Base-by-base conservation (phyloP, 2,329 filamentous ascomycete species). In the Colletotrichum lentis region DNA sequence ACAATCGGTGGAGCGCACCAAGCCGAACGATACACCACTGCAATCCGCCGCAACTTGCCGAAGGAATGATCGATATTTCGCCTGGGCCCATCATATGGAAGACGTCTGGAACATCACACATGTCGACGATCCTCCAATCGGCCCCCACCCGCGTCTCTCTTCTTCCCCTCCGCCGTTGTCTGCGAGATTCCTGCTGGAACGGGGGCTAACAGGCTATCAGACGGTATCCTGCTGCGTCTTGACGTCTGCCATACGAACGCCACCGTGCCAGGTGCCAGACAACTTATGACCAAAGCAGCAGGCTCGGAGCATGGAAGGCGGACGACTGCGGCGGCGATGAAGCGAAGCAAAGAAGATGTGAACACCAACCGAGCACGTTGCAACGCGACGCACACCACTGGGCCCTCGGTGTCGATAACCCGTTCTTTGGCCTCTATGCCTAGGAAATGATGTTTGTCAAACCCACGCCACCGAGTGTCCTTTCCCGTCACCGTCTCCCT, bases 391-490 rank as follows among this genome's bases (percentile, higher is more conserved):
- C 55, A 46, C 39, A 41, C 56, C 31, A n/a, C 18, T 22, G 27
- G 16, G 27, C n/a, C 20, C n/a, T 46, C 43, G 27, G 43, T 7
- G 14, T 47, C 31, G 22, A 35, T 46, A 49, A 5, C 43, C 44
- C 18, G 20, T 46, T 47, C 43, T 37, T 49, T 59, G 31, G 60
- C 53, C 49, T 47, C 31, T 39, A 46, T 61, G 44, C 50, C 50
- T 56, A 56, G 62, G 66, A 69, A 66, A 69, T 66, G 55, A 61
- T 69, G 56, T 69, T 61, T 61, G 66, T 22, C 62, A 61, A 27
- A 61, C 55, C 66, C 55, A 49, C 50, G 56, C 62, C 62, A 66
- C 50, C 55, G 50, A 69, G 39, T 61, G 37, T 61, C 66, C 62
- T 65, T 50, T 68, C 35, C 55, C 65, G 43, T 52, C 65, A 44